A percentile compares a stretch with the other conserved stretches of the same genome.
phyloP scores from a whole-genome alignment of 2,329 filamentous ascomycete species.

The Microascus cirrosus region DNA sequence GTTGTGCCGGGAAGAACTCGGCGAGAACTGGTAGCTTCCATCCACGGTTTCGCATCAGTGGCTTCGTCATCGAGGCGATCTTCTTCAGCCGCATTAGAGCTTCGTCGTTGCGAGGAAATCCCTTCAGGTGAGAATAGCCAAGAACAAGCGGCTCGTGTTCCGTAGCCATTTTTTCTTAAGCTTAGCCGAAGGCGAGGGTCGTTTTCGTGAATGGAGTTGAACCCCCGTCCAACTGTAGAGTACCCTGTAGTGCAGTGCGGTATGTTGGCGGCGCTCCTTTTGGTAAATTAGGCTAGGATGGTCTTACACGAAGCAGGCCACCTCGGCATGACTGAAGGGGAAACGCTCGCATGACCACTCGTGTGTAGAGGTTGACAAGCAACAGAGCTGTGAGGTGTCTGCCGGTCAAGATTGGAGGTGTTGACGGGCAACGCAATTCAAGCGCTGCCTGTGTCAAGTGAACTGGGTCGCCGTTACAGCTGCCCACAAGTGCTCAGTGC shows the following conservation, averaged over 20 bases:
- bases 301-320: not conserved
- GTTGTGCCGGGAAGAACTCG: constrained; percentile 73
- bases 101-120: constrained; percentile 34
- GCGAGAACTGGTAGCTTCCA: constrained; percentile 72
- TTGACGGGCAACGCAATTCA: too few species aligned
- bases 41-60: constrained; percentile 77
- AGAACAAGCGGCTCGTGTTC: constrained; percentile 33
- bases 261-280: not conserved
- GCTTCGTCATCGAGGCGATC: constrained; percentile 81
- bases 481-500: too few species aligned
- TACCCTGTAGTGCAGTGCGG: not conserved
- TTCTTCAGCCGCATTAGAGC: constrained; percentile 57
- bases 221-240: not conserved
- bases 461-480: too few species aligned
- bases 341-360: not conserved
- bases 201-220: not conserved
- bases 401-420: not conserved
- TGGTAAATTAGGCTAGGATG: not conserved
- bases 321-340: not conserved
- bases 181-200: not conserved
- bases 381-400: not conserved
- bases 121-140: constrained; percentile 36
- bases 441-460: too few species aligned
- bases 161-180: not conserved
- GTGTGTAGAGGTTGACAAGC: not conserved